phyloP scores from a whole-genome alignment of 108 stramenopile species.

The Thalassiosira profunda region DNA sequence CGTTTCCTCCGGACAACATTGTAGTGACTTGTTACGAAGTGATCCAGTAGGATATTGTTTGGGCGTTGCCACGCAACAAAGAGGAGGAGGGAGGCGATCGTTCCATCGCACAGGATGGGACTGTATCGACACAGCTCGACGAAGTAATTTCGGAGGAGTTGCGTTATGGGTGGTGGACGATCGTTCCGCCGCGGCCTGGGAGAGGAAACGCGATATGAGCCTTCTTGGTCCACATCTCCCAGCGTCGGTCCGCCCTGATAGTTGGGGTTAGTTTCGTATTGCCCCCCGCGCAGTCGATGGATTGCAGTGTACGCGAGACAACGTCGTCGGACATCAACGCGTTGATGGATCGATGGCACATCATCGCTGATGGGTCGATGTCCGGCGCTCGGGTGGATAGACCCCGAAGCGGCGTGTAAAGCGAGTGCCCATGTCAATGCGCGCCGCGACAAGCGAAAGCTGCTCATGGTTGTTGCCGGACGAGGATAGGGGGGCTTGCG shows the following conservation, averaged over 20 bases:
- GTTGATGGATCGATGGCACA: too few species aligned
- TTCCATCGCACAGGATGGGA: slow-evolving; percentile 40
- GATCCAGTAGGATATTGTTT: slow-evolving; percentile 33
- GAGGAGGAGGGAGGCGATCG: slow-evolving; percentile 30
- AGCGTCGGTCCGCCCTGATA: slow-evolving; percentile 21
- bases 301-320: too few species aligned
- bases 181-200: slow-evolving; percentile 3
- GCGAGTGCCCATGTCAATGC: too few species aligned
- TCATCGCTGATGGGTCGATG: too few species aligned
- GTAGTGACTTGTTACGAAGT: slow-evolving; percentile 60
- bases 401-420: too few species aligned
- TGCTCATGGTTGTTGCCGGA: too few species aligned
- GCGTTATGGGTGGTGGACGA: slow-evolving; percentile 31
- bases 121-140: slow-evolving; percentile 22
- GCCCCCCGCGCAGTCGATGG: neutral
- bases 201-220: slow-evolving; percentile 12
- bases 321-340: too few species aligned
- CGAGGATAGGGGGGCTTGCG: too few species aligned
- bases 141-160: slow-evolving; percentile 27
- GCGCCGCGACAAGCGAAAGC: too few species aligned
- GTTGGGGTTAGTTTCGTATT: slow-evolving; percentile 33
- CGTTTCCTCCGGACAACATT: slow-evolving; percentile 39
- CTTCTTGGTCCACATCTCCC: slow-evolving; percentile 32
- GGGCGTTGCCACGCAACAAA: slow-evolving; percentile 70
- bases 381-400: too few species aligned